Conservation (phyloP, 2,329 filamentous ascomycete species). For the Exophiala calicioides region DNA sequence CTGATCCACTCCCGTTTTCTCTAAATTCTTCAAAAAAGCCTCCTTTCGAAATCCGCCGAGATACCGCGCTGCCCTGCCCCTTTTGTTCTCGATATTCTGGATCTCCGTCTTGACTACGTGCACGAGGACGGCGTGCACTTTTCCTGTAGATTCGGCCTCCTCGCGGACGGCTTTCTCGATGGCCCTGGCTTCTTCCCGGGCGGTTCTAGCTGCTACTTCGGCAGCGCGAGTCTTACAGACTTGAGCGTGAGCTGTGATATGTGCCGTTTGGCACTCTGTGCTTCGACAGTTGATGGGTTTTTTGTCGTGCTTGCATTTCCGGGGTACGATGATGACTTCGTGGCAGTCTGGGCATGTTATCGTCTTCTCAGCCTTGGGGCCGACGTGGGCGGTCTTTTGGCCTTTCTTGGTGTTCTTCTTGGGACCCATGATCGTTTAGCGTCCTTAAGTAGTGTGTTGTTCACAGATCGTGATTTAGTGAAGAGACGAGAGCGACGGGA, state of each 20-base stretch:
- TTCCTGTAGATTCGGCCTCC: neutral
- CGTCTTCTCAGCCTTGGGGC: constrained; percentile 2
- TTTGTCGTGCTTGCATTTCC: constrained; percentile 19
- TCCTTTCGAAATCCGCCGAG: constrained; percentile 10
- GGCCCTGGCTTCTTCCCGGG: neutral
- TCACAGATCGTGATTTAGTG: neutral
- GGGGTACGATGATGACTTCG: constrained; percentile 13
- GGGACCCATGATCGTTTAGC: constrained; percentile 6
- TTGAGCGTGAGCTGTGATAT: constrained; percentile 12
- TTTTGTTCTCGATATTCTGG: constrained; percentile 4
- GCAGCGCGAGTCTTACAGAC: neutral
- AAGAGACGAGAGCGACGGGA: neutral
- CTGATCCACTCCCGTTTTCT: neutral
- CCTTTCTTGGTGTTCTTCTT: constrained; percentile 2
- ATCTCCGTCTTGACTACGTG: constrained; percentile 1
- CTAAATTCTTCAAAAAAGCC: constrained; percentile 4
- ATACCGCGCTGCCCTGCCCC: constrained; percentile 13
- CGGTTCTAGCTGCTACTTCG: neutral
- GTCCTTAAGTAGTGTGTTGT: too few relatives aligned
- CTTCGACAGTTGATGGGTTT: constrained; percentile 22
- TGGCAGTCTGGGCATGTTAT: constrained; percentile 10
- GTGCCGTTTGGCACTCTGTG: constrained; percentile 15
- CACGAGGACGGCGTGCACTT: neutral
- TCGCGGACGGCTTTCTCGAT: neutral
- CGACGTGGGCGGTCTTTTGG: neutral